Evolutionary conservation across 257 asterid species (phyloP).

Genomic region (Nicotiana obtusifolia): DNA sequence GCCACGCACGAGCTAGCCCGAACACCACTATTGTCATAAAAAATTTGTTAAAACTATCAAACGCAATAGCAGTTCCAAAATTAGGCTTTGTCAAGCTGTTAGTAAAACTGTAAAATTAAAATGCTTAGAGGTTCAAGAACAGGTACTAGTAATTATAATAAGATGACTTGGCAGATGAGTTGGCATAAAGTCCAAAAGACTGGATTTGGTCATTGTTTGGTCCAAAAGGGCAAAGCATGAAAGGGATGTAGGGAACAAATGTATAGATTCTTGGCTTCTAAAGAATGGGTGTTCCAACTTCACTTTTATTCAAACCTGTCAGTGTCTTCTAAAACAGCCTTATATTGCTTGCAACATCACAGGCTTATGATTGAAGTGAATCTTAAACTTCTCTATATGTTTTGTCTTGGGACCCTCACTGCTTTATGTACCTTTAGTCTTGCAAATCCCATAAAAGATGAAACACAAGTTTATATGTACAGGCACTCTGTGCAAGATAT

Average conservation of each 20-base stretch:
- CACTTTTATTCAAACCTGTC: conserved; percentile 82
- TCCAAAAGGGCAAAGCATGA: conserved; percentile 51
- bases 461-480: conserved; percentile 24
- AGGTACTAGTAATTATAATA: neutral
- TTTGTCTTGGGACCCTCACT: conserved; percentile 25
- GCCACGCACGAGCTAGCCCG: no score
- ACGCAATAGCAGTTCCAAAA: no score
- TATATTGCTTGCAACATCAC: conserved; percentile 39
- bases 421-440: conserved; percentile 54
- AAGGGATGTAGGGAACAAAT: conserved; percentile 46
- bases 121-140: neutral
- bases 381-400: conserved; percentile 47
- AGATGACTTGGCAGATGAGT: conserved; percentile 27
- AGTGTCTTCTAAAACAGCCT: conserved; percentile 80
- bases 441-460: conserved; percentile 34
- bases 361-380: conserved; percentile 77
- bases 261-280: conserved; percentile 82
- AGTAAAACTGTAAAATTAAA: neutral
- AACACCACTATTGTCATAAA: no score
- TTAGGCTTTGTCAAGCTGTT: neutral
- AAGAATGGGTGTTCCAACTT: conserved; percentile 46
- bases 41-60: no score
- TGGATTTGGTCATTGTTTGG: conserved; percentile 29
- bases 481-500: conserved; percentile 10
- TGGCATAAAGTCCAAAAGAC: conserved; percentile 5